Evolutionary conservation across 208 protist species (phyloP).

Genomic region (Naegleria fowleri): DNA sequence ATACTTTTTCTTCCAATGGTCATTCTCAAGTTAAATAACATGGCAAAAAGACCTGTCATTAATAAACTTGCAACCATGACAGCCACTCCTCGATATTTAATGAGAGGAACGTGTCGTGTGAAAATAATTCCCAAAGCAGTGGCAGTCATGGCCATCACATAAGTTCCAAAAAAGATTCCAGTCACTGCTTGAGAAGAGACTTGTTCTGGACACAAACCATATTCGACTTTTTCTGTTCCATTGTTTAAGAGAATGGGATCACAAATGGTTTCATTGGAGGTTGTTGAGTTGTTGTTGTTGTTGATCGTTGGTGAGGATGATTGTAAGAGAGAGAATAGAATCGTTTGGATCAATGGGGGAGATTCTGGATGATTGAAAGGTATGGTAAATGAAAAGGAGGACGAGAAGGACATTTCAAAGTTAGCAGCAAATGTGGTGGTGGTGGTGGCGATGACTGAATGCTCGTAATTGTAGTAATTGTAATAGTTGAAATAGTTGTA

Average conservation of each 20-base stretch:
- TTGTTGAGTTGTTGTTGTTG: background rate
- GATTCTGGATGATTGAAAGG: too few species aligned
- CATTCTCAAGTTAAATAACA: background rate
- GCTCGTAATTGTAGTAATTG: too few species aligned
- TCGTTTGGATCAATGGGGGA: too few species aligned
- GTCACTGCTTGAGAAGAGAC: background rate
- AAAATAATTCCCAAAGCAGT: background rate
- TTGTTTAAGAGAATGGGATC: background rate
- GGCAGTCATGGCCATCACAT: background rate
- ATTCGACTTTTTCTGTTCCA: background rate
- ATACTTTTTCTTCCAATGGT: background rate
- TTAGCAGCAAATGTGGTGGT: too few species aligned
- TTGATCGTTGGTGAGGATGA: too few species aligned
- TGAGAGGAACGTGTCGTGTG: background rate
- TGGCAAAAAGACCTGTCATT: background rate
- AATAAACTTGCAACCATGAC: background rate
- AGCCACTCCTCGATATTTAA: background rate
- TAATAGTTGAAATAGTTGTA: too few species aligned
- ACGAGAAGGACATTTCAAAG: too few species aligned
- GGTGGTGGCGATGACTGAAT: too few species aligned
- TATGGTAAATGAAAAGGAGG: too few species aligned
- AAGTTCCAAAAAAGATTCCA: background rate
- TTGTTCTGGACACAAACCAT: background rate
- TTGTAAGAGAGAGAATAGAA: background rate
- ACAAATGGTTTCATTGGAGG: background rate